Evolutionary conservation across 495 filamentous ascomycete species (phyloP).

Genomic region (Aspergillus sclerotiicarbonarius): DNA sequence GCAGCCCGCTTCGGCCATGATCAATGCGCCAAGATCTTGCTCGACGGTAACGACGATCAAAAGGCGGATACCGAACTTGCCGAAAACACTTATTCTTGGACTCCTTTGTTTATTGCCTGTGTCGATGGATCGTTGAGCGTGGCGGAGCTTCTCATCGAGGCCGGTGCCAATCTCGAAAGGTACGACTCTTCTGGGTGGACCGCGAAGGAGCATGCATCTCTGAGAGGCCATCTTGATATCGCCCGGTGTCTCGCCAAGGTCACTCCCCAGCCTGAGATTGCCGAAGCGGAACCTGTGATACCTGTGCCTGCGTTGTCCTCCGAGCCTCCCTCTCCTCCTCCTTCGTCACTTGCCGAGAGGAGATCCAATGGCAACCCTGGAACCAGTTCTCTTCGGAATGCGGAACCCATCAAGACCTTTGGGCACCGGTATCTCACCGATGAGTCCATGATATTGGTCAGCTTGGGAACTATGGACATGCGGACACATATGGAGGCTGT

Average conservation of each 20-base stretch:
- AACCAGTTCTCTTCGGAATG: slow-evolving; percentile 38
- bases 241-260: slow-evolving; percentile 62
- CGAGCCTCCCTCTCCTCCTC: slow-evolving; percentile 47
- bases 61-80: slow-evolving; percentile 72
- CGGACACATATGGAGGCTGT: slow-evolving; percentile 78
- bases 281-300: slow-evolving; percentile 35
- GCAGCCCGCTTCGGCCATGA: slow-evolving; percentile 85
- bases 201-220: slow-evolving; percentile 84
- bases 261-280: slow-evolving; percentile 36
- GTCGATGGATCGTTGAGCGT: slow-evolving; percentile 79
- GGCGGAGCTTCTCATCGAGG: slow-evolving; percentile 72
- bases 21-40: slow-evolving; percentile 71
- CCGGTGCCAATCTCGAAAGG: slow-evolving; percentile 70
- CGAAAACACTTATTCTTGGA: slow-evolving; percentile 89
- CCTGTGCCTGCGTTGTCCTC: slow-evolving; percentile 35
- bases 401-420: slow-evolving; percentile 88
- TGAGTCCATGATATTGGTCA: slow-evolving; percentile 86
- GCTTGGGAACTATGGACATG: slow-evolving; percentile 89
- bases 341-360: slow-evolving; percentile 53
- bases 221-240: slow-evolving; percentile 82
- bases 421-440: slow-evolving; percentile 92
- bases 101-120: slow-evolving; percentile 84
- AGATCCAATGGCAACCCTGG: slow-evolving; percentile 43
- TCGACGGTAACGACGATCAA: slow-evolving; percentile 66
- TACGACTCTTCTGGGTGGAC: slow-evolving; percentile 91